Conservation (phyloP, 768 basidiomycete species). For the Tricholoma flavovirens region DNA sequence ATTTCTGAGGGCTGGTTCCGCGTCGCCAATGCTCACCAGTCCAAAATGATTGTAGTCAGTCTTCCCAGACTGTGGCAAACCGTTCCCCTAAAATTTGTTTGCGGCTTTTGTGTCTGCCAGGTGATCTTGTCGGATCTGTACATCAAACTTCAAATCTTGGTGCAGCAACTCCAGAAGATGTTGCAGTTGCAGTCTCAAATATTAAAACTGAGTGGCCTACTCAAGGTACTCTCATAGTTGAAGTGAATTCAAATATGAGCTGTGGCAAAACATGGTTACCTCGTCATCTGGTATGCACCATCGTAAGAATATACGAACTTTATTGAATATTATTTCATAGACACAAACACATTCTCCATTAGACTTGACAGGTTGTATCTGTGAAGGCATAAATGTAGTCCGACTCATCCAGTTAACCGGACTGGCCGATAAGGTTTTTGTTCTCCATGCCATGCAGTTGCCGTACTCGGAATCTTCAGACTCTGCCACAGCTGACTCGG, state of each 20-base stretch:
- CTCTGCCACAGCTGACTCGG: background rate
- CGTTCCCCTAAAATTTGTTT: slow-evolving; percentile 22
- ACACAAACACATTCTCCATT: slow-evolving; percentile 21
- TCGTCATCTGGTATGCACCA: slow-evolving; percentile 32
- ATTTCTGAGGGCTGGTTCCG: background rate
- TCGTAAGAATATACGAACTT: background rate
- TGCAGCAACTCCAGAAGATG: slow-evolving; percentile 16
- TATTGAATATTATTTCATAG: slow-evolving; percentile 14
- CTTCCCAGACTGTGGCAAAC: background rate
- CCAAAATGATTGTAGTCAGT: background rate
- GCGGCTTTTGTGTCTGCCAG: slow-evolving; percentile 29
- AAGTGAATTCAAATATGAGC: slow-evolving; percentile 34
- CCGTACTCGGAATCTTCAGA: background rate
- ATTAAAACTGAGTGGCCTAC: slow-evolving; percentile 37
- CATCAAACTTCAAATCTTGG: slow-evolving; percentile 13
- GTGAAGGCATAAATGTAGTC: slow-evolving; percentile 41
- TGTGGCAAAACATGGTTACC: slow-evolving; percentile 39
- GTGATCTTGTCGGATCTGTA: slow-evolving; percentile 16
- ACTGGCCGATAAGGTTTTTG: slow-evolving; percentile 37
- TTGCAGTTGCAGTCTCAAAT: slow-evolving; percentile 19
- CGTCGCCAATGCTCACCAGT: background rate
- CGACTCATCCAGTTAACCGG: slow-evolving; percentile 44
- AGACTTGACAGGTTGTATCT: slow-evolving; percentile 36
- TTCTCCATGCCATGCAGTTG: slow-evolving; percentile 32
- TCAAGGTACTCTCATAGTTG: slow-evolving; percentile 38